Evolutionary conservation across 495 filamentous ascomycete species (phyloP), one percentile per base, ranked within the genome.

Genomic region (Hyaloscypha hepaticicola): DNA sequence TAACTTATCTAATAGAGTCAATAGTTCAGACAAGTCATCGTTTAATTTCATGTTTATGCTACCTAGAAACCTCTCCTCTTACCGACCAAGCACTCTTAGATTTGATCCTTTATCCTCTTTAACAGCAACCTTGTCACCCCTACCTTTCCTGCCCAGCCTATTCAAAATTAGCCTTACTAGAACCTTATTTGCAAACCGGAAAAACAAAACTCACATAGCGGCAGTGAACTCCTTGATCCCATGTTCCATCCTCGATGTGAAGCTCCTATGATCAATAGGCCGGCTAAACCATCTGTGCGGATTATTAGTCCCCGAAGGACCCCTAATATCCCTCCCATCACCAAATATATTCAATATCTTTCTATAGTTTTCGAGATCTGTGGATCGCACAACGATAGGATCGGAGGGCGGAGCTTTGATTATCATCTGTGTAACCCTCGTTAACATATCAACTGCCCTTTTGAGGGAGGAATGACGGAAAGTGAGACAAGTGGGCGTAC

Each of bases 221-320:
- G 38, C 16, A 14, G 14, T 9, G 6, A 45, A 19, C 11, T 16
- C 38, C 38, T 16, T 14, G 3, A 45, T 16, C 19, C 38, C 38
- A 9, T 45, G 11, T 1, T 19, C 16, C 38, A 45, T 14, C 38
- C 38, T 45, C 38, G 38, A 45, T 11, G 14, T 45, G 38, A 45
- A 45, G 38, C 50, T 53, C 50, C 21, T 21, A 26, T 19, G 8
- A 45, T 53, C 50, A 53, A 19, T 55, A 0, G 60, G 60, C 29
- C 49, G 34, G 1, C 29, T 55, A 62, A 24, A 62, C 60, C 49
- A 62, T 28, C 29, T n/a, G 41, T 55, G 60, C 24, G 19, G 4
- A 21, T 41, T 19, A 62, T 62, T 53, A 21, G 1, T 14, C 22
- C 60, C 50, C 26, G 21, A 8, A 12, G 5, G n/a, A 1, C 31